Conservation (phyloP, 768 basidiomycete species). For the Coprinopsis sp. region DNA sequence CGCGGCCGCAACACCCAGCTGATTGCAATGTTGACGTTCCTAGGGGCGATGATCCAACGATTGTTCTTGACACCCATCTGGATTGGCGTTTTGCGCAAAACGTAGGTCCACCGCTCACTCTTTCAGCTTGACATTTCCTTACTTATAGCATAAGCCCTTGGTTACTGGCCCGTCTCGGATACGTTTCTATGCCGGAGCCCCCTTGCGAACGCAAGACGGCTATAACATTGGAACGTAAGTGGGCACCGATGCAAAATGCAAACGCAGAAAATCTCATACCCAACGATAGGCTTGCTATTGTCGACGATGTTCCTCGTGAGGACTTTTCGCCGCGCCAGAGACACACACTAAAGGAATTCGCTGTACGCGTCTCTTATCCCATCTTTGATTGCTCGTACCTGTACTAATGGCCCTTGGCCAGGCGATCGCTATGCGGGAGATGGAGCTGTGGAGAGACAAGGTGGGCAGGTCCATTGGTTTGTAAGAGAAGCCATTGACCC, state of each 20-base stretch:
- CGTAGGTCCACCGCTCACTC: no score
- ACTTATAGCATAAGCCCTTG: conserved; percentile 50
- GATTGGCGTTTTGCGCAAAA: conserved; percentile 91
- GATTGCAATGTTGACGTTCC: conserved; percentile 9
- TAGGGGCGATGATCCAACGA: conserved; percentile 83
- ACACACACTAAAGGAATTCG: conserved; percentile 93
- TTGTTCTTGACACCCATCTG: conserved; percentile 68
- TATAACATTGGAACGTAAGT: conserved; percentile 82
- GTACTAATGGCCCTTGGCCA: conserved; percentile 25
- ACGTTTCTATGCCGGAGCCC: conserved; percentile 90
- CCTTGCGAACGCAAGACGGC: conserved; percentile 83
- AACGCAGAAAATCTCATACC: not conserved
- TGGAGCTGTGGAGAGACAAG: conserved; percentile 96
- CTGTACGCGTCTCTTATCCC: conserved; percentile 34
- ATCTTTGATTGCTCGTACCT: not conserved
- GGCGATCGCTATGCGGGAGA: conserved; percentile 89
- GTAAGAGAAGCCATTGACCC: not conserved
- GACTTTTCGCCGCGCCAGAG: conserved; percentile 88
- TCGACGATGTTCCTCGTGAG: conserved; percentile 75
- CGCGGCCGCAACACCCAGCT: no score
- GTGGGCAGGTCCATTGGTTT: conserved; percentile 28
- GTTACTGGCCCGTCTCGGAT: conserved; percentile 63
- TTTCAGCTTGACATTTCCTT: conserved; percentile 1
- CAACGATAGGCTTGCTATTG: conserved; percentile 63
- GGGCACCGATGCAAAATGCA: not conserved